Conservation (phyloP, 345 rosid genomes). For the Bruguiera gymnorhiza region DNA sequence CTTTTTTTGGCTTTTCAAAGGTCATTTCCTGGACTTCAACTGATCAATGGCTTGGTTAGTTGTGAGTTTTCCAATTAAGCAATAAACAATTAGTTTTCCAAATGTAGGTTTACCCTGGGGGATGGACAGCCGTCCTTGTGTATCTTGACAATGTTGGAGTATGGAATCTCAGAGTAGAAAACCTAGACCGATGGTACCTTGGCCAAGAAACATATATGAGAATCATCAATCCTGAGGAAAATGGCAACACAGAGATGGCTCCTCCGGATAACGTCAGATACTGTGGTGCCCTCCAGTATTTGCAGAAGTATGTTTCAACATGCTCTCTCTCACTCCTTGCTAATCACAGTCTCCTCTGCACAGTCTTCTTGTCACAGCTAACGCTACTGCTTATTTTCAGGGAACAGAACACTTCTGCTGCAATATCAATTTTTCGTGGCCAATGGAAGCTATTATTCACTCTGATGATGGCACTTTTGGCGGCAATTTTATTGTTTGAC, state of each 20-base stretch:
- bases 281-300: background rate
- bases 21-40: background rate
- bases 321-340: background rate
- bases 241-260: conserved; percentile 1
- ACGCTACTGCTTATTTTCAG: conserved; percentile 28
- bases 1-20: too few species aligned
- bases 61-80: background rate
- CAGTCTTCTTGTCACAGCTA: background rate
- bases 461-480: conserved; percentile 28
- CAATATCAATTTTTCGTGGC: conserved; percentile 30
- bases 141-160: conserved; percentile 12
- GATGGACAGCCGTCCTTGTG: background rate
- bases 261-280: conserved; percentile 5
- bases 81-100: background rate
- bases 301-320: background rate
- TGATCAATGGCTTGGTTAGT: background rate
- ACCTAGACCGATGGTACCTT: conserved; percentile 20
- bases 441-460: conserved; percentile 29
- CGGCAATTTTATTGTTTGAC: conserved; percentile 18
- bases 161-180: conserved; percentile 17
- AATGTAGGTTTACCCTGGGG: background rate
- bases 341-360: background rate
- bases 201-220: conserved; percentile 20
- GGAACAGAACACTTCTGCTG: conserved; percentile 35
- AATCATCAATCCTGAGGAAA: conserved; percentile 17